Evolutionary conservation across 2,329 filamentous ascomycete species (phyloP), one percentile per base, ranked within the genome.

Genomic region (Diaporthe humulicola): DNA sequence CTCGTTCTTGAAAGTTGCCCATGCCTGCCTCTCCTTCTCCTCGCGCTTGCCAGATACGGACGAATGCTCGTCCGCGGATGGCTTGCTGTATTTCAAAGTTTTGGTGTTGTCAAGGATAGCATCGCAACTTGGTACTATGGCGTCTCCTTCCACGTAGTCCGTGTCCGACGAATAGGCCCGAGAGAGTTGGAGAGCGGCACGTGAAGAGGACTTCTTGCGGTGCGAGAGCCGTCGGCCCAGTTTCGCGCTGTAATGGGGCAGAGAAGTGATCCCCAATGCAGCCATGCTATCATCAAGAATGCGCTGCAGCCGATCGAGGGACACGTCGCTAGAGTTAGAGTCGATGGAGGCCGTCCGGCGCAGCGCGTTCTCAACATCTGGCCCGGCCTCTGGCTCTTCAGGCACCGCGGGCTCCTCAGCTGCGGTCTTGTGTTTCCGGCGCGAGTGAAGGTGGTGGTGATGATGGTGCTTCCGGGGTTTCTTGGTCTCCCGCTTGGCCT

Each of bases 1-100:
- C 81, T 99, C 96, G 75, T 92, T 93, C 83, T 98, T 98, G 88
- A 98, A 99, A 12, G 84, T 87, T n/a, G 90, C 82, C 97, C 96
- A 98, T 3, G 92, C 92, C 80, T 94, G 92, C 56, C 87, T 90
- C 75, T 96, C 94, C 81, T 93, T 95, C 42, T 90, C 88, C 52
- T 88, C 87, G 74, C 85, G 86, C 73, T 86, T 87, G 69, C 84
- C 85, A 3, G 83, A 84, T 58, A 84, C 81, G 3, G 85, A 81
- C 6, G 85, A 82, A 4, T 81, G 74, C 42, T 88, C 86, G 60
- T 88, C 86, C 8, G 80, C 79, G 38, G 83, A 82, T 4, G 82
- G 79, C 28, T 85, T 83, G 19, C 87, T 88, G 81, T 97, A 98
- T 69, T 92, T 91, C 79, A 98, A 87, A 0, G 96, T 97, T 84